phyloP scores from a whole-genome alignment of 1,284 basidiomycete species.

The Cryptococcus sp. region DNA sequence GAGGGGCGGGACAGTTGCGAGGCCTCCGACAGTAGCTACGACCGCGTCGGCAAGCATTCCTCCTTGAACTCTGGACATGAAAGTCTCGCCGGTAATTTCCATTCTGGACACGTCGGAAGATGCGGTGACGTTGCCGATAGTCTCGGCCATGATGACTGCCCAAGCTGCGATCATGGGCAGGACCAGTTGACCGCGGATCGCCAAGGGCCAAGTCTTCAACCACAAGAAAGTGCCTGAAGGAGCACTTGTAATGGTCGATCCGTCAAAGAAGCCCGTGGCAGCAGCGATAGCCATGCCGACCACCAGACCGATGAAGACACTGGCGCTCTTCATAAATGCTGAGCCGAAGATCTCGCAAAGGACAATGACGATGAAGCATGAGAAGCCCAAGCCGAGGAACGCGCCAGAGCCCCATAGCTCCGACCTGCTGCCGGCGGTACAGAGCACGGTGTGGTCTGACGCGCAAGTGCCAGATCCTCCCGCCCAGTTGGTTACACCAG shows the following conservation, averaged over 20 bases:
- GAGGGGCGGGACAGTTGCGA: slow-evolving; percentile 37
- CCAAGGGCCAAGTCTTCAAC: slow-evolving; percentile 31
- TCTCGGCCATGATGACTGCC: slow-evolving; percentile 38
- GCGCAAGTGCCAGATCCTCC: slow-evolving; percentile 32
- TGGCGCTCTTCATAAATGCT: slow-evolving; percentile 39
- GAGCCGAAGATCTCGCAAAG: slow-evolving; percentile 40
- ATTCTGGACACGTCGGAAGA: slow-evolving; percentile 31
- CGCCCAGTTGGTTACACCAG: slow-evolving; percentile 40
- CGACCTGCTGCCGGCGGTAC: slow-evolving; percentile 18
- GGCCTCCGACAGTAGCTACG: slow-evolving; percentile 32
- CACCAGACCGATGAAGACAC: slow-evolving; percentile 39
- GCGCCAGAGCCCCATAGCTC: slow-evolving; percentile 32
- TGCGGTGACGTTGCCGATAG: slow-evolving; percentile 35
- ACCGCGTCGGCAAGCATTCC: slow-evolving; percentile 40
- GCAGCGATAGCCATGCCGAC: slow-evolving; percentile 37
- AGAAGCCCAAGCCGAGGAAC: slow-evolving; percentile 38
- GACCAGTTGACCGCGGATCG: slow-evolving; percentile 33
- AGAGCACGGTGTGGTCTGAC: slow-evolving; percentile 29
- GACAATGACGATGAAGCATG: slow-evolving; percentile 28
- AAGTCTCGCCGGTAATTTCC: slow-evolving; percentile 25
- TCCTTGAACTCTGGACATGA: slow-evolving; percentile 36
- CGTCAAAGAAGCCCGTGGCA: slow-evolving; percentile 36
- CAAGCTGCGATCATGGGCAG: slow-evolving; percentile 38
- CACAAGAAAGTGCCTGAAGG: slow-evolving; percentile 36
- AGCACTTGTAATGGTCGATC: slow-evolving; percentile 22